These are phyloP conservation scores for Lactarius sanguifluus DNA, from an alignment of 768 basidiomycete genomes.

Conservation along the genomic window DNA sequence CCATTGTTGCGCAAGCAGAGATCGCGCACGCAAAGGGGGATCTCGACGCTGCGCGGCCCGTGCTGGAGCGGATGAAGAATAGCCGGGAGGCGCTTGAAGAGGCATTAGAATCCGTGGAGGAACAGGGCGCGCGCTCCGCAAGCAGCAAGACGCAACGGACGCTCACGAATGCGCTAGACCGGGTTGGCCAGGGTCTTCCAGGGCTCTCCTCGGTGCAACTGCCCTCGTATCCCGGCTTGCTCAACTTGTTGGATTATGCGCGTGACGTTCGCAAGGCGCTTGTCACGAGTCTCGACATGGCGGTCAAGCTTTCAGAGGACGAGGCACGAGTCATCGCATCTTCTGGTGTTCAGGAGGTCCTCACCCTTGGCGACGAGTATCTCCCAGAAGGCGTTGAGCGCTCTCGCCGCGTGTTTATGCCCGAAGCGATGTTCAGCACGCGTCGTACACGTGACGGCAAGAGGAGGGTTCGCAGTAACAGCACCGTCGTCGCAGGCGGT, in stretches of 20 bases:
- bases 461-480: slow-evolving; percentile 42
- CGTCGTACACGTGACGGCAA: slow-evolving; percentile 40
- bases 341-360: slow-evolving; percentile 63
- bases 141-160: slow-evolving; percentile 54
- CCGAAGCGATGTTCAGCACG: slow-evolving; percentile 94
- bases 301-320: slow-evolving; percentile 77
- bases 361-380: slow-evolving; percentile 68
- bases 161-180: slow-evolving; percentile 68
- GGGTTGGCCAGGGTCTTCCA: slow-evolving; percentile 72
- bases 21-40: slow-evolving; percentile 68
- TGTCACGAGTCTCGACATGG: slow-evolving; percentile 78
- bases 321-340: slow-evolving; percentile 73
- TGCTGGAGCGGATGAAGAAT: slow-evolving; percentile 84
- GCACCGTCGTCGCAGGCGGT: slow-evolving; percentile 73
- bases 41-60: slow-evolving; percentile 67
- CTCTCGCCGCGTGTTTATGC: slow-evolving; percentile 82
- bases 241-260: slow-evolving; percentile 84
- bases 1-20: slow-evolving; percentile 80
- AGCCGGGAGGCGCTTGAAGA: slow-evolving; percentile 76
- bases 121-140: slow-evolving; percentile 59
- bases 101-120: slow-evolving; percentile 75
- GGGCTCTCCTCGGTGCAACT: slow-evolving; percentile 50
- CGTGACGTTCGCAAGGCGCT: slow-evolving; percentile 73
- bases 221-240: slow-evolving; percentile 81
- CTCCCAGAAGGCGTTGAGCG: slow-evolving; percentile 82